A percentile compares a stretch with the other conserved stretches of the same genome.
These are phyloP conservation scores for Tulasnella sp. DNA, from an alignment of 768 basidiomycete species.

Conservation along the genomic window DNA sequence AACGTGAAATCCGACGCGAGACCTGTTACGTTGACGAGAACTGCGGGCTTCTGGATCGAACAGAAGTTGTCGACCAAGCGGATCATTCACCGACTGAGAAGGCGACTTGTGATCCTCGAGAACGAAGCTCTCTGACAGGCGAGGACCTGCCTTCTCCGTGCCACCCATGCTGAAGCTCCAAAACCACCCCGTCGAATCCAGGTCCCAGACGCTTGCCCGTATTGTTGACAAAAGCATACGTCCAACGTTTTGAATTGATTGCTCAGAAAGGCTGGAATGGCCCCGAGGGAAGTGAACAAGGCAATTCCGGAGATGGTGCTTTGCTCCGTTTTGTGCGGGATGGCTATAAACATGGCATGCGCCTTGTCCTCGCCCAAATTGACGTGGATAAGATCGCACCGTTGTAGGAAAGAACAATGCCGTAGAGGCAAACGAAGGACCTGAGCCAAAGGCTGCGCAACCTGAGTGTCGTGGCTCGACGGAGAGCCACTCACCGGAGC, in stretches of 20 bases:
- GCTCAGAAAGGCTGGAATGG: neutral
- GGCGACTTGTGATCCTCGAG: neutral
- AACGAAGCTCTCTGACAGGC: neutral
- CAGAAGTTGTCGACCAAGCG: neutral
- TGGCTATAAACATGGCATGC: neutral
- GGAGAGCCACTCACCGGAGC: neutral
- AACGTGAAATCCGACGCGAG: conserved; percentile 2
- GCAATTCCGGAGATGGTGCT: neutral
- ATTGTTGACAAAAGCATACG: neutral
- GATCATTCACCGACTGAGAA: neutral
- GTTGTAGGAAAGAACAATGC: neutral
- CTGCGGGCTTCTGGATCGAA: neutral
- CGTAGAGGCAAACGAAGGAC: neutral
- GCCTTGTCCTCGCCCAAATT: neutral
- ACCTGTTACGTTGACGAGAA: neutral
- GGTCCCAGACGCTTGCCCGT: too few species aligned
- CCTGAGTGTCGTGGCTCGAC: neutral
- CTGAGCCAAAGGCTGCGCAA: neutral
- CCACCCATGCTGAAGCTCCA: too few species aligned
- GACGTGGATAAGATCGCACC: neutral
- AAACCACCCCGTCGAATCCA: too few species aligned
- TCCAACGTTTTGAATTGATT: neutral
- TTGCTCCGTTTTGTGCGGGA: neutral
- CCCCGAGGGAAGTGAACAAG: neutral
- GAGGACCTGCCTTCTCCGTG: conserved; percentile 1